Conservation (phyloP, 805 yeast genomes). For the Phaffomyces antillensis region DNA sequence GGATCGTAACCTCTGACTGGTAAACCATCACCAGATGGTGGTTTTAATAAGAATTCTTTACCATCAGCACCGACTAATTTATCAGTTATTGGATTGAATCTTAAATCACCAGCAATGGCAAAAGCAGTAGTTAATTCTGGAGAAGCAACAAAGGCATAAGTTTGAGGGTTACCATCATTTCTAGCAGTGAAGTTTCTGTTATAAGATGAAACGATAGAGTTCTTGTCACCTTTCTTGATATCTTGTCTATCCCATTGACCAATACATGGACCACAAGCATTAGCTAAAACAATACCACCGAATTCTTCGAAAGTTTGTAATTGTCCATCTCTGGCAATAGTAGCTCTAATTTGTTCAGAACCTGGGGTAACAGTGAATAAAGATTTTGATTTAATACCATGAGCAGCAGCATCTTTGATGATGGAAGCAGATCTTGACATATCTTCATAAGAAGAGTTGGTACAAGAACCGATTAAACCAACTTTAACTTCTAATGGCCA, state of each 20-base stretch:
- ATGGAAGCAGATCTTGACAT: slow-evolving; percentile 95
- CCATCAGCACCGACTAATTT: slow-evolving; percentile 83
- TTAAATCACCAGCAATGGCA: slow-evolving; percentile 93
- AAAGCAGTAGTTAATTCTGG: slow-evolving; percentile 95
- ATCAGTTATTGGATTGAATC: slow-evolving; percentile 94
- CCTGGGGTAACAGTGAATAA: slow-evolving; percentile 96
- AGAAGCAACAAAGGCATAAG: slow-evolving; percentile 95
- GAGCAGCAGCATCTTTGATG: slow-evolving; percentile 82
- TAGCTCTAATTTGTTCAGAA: slow-evolving; percentile 97
- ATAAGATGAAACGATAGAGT: slow-evolving; percentile 94
- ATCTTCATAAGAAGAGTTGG: slow-evolving; percentile 97
- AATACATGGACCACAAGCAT: slow-evolving; percentile 99
- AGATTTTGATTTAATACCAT: slow-evolving; percentile 87
- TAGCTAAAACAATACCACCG: slow-evolving; percentile 92
- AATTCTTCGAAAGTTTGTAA: slow-evolving; percentile 80
- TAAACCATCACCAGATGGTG: slow-evolving; percentile 87
- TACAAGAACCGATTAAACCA: slow-evolving; percentile 96
- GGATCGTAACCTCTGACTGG: slow-evolving; percentile 86
- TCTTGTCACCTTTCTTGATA: slow-evolving; percentile 88
- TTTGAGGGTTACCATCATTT: slow-evolving; percentile 96
- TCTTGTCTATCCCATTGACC: slow-evolving; percentile 98
- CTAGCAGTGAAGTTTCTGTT: slow-evolving; percentile 98
- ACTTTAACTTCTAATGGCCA: slow-evolving; percentile 95
- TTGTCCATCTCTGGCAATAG: slow-evolving; percentile 94
- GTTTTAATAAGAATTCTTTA: slow-evolving; percentile 78